Evolutionary conservation across 345 rosid genomes (phyloP).

Genomic region (Gossypium mustelinum): DNA sequence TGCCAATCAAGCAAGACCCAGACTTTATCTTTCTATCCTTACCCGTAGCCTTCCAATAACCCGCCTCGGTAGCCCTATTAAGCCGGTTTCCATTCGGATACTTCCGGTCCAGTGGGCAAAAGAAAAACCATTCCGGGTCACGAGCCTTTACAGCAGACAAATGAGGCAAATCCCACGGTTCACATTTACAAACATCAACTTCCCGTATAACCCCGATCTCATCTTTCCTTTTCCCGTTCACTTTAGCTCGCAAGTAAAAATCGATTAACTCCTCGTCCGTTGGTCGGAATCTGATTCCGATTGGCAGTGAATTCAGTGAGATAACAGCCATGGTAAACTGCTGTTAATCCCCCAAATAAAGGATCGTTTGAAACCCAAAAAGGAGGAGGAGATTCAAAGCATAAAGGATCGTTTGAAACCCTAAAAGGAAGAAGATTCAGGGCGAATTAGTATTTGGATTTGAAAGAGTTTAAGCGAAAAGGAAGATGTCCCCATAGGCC

Average conservation of each 20-base stretch:
- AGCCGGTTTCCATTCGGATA: constrained; percentile 74
- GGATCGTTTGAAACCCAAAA: not conserved
- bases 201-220: constrained; percentile 63
- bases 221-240: constrained; percentile 57
- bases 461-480: not conserved
- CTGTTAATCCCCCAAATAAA: not conserved
- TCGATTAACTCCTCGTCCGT: constrained; percentile 80
- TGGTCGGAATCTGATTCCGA: constrained; percentile 87
- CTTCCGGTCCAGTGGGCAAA: constrained; percentile 89
- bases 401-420: not conserved
- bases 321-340: constrained; percentile 10
- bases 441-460: not conserved
- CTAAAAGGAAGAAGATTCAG: not conserved
- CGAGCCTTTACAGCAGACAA: constrained; percentile 49
- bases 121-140: constrained; percentile 93
- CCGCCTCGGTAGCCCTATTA: constrained; percentile 74
- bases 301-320: constrained; percentile 57
- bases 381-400: not conserved
- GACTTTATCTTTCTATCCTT: constrained; percentile 73
- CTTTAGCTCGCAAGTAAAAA: constrained; percentile 62
- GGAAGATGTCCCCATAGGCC: not conserved
- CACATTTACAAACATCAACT: constrained; percentile 82
- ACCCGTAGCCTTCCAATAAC: constrained; percentile 97
- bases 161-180: constrained; percentile 95
- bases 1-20: constrained; percentile 54